These are phyloP conservation scores for Hanseniaspora guilliermondii DNA, from an alignment of 805 yeast species.

Conservation along the genomic window DNA sequence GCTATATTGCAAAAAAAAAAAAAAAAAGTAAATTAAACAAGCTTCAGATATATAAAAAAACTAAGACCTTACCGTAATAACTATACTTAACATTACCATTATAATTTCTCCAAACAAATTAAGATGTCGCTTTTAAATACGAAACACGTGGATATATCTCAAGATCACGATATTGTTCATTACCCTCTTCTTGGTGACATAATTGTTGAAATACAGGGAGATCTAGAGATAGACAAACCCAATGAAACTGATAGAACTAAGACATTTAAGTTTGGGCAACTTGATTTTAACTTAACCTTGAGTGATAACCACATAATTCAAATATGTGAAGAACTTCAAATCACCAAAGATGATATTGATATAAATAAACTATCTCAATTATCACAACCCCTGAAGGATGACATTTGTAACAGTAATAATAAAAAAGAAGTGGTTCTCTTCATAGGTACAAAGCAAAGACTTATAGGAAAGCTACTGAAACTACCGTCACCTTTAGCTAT, in stretches of 20 bases:
- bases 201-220: conserved; percentile 64
- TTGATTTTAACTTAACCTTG: conserved; percentile 33
- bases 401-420: conserved; percentile 1
- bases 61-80: too few relatives aligned
- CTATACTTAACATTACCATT: too few relatives aligned
- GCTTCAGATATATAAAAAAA: neutral
- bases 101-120: too few relatives aligned
- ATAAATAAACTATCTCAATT: conserved; percentile 23
- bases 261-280: conserved; percentile 27
- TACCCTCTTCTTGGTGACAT: conserved; percentile 44
- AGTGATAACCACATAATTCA: conserved; percentile 24
- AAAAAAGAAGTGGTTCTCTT: conserved; percentile 41
- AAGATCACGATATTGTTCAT: neutral
- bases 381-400: conserved; percentile 17
- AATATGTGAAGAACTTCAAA: conserved; percentile 17
- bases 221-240: conserved; percentile 38
- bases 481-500: conserved; percentile 57
- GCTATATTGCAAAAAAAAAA: too few relatives aligned
- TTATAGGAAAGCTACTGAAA: conserved; percentile 47
- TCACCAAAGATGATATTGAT: conserved; percentile 16
- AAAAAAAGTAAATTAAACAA: neutral
- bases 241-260: conserved; percentile 26
- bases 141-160: conserved; percentile 25
- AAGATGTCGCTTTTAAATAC: conserved; percentile 8
- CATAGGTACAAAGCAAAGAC: conserved; percentile 58